Base-by-base conservation (phyloP, 768 basidiomycete species). In the Filobasidium wieringae region DNA sequence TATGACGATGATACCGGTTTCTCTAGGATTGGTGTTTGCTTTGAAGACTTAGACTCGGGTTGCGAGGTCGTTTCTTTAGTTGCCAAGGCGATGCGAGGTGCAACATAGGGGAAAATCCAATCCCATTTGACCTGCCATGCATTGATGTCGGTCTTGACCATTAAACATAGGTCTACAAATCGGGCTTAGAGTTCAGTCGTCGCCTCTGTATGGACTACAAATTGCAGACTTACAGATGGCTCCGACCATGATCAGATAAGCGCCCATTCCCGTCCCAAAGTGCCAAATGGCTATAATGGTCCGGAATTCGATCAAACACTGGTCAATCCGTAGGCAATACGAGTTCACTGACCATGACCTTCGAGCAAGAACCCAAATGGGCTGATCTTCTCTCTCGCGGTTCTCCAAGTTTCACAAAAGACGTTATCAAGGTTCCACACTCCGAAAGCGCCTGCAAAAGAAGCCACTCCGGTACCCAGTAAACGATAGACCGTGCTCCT, bases 361-460 rank as follows among this genome's bases (percentile, higher is more conserved):
- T 72, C 68, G 1, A 71, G 39, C 9, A 68, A 31, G 41, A 69
- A 63, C 14, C 66, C 71, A 51, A 58, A 60, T 0, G 58, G 53
- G 12, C 63, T 64, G 2, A 69, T 8, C 6, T 24, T 6, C 5
- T 55, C 64, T 26, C 68, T 29, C n/a, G 52, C 33, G 14, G 26
- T 34, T 30, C 65, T 58, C 45, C 71, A 53, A 15, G 54, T 37
- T 52, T 76, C 75, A 67, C 87, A 89, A 64, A 84, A 87, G 8
- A 84, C 77, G 63, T 87, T 88, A 69, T 89, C 87, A 61, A 88
- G 62, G 66, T 88, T 89, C 86, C 86, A 88, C 24, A 87, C 74
- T 12, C 81, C 68, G 68, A 87, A 88, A 0, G 84, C 87, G 6
- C 81, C 64, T 0, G 77, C 75, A 66, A 87, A 88, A 8, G 79